Percentiles rank a stretch among this genome's conserved stretches.
phyloP scores from a whole-genome alignment of 805 yeast genomes.

The Brettanomyces nanus region DNA sequence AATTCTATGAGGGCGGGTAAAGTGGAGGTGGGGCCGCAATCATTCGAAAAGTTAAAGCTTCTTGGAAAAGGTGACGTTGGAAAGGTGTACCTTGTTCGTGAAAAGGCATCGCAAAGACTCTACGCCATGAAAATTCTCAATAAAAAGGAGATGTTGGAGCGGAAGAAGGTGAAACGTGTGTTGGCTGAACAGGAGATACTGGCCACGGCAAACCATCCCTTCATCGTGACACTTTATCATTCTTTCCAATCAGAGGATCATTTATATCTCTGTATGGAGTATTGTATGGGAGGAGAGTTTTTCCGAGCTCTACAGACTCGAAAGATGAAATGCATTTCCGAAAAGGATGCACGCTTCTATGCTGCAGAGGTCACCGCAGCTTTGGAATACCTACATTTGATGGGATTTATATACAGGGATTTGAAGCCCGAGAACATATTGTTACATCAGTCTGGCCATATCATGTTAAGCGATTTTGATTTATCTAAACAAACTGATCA shows the following conservation, averaged over 20 bases:
- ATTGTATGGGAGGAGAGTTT: constrained; percentile 99
- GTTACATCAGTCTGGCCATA: constrained; percentile 94
- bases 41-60: constrained; percentile 84
- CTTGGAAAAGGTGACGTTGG: constrained; percentile 98
- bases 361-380: constrained; percentile 98
- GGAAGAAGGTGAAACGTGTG: constrained; percentile 92
- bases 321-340: constrained; percentile 74
- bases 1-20: constrained; percentile 66
- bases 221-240: constrained; percentile 91
- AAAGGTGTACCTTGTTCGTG: constrained; percentile 85
- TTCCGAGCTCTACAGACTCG: constrained; percentile 93
- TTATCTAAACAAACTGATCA: constrained; percentile 80
- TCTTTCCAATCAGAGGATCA: constrained; percentile 93
- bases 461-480: constrained; percentile 96
- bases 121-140: constrained; percentile 90
- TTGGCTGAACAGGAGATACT: constrained; percentile 94
- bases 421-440: constrained; percentile 93
- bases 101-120: constrained; percentile 61
- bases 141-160: constrained; percentile 88
- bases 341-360: constrained; percentile 84
- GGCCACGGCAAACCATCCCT: constrained; percentile 94
- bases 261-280: constrained; percentile 92
- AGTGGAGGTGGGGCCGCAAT: constrained; percentile 76
- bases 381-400: constrained; percentile 84
- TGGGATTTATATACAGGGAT: constrained; percentile 97